These are phyloP conservation scores for Crucibulum laeve DNA, from an alignment of 768 basidiomycete species.

Conservation along the genomic window DNA sequence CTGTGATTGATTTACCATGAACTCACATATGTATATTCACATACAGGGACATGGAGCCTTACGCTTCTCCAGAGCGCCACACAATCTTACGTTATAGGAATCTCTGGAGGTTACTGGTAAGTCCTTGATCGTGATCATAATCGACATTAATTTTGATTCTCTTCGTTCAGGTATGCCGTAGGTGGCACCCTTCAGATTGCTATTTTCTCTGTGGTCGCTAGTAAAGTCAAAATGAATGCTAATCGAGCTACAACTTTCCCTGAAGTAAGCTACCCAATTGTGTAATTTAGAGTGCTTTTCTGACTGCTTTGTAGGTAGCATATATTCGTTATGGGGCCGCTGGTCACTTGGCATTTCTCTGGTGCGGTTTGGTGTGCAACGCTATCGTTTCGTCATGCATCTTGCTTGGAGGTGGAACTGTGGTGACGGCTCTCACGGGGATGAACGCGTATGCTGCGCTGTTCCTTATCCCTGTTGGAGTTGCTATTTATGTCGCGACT, in stretches of 20 bases:
- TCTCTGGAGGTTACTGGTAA: conserved; percentile 18
- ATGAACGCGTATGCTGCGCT: conserved; percentile 33
- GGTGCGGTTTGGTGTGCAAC: conserved; percentile 20
- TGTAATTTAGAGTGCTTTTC: conserved; percentile 1
- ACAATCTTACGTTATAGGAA: conserved; percentile 14
- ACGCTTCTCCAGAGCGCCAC: conserved; percentile 16
- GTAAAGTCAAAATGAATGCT: conserved; percentile 27
- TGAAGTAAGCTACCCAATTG: conserved; percentile 15
- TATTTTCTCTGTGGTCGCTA: conserved; percentile 24
- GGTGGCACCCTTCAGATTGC: conserved; percentile 22
- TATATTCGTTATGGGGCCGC: conserved; percentile 16
- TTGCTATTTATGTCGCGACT: conserved; percentile 28
- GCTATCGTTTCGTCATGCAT: conserved; percentile 28
- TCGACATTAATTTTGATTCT: neutral
- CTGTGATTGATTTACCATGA: neutral
- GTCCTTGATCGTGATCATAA: conserved; percentile 3
- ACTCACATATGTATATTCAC: neutral
- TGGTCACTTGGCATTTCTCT: conserved; percentile 18
- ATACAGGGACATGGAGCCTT: conserved; percentile 16
- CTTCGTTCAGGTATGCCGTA: neutral
- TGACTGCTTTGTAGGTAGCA: conserved; percentile 7
- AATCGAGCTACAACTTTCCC: conserved; percentile 26
- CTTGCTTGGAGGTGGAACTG: conserved; percentile 32
- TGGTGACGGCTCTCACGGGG: conserved; percentile 33
- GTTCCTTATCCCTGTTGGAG: conserved; percentile 36